Conservation (phyloP, 2,329 filamentous ascomycete species). For the Ophiostoma sp. region DNA sequence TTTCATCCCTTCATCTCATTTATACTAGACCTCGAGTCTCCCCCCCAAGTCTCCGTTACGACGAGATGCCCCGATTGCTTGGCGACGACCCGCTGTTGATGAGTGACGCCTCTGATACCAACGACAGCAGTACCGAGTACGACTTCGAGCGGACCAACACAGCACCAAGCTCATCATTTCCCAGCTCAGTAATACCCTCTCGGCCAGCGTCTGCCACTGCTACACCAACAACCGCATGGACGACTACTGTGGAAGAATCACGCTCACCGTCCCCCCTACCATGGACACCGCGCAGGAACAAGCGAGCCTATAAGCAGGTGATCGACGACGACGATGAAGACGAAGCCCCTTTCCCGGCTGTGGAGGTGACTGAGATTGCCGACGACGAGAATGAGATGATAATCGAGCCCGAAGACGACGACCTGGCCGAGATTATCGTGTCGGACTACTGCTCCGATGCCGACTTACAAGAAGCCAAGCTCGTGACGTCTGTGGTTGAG, state of each 20-base stretch:
- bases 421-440: not conserved
- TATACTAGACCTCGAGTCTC: no score
- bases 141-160: no score
- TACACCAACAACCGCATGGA: not conserved
- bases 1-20: no score
- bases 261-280: not conserved
- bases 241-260: not conserved
- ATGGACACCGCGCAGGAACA: not conserved
- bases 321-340: not conserved
- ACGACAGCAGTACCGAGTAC: no score
- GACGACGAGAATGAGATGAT: not conserved
- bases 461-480: not conserved
- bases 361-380: not conserved
- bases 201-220: not conserved
- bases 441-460: not conserved
- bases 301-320: not conserved
- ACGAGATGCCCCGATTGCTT: no score
- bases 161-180: no score
- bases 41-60: no score
- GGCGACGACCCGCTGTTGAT: no score
- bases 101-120: no score
- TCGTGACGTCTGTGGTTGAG: conserved; percentile 20
- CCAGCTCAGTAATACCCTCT: no score
- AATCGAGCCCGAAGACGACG: not conserved
- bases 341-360: not conserved